These are phyloP conservation scores for Coemansia sp. DNA, from an alignment of 192 early-diverging fungal genomes.

Conservation along the genomic window DNA sequence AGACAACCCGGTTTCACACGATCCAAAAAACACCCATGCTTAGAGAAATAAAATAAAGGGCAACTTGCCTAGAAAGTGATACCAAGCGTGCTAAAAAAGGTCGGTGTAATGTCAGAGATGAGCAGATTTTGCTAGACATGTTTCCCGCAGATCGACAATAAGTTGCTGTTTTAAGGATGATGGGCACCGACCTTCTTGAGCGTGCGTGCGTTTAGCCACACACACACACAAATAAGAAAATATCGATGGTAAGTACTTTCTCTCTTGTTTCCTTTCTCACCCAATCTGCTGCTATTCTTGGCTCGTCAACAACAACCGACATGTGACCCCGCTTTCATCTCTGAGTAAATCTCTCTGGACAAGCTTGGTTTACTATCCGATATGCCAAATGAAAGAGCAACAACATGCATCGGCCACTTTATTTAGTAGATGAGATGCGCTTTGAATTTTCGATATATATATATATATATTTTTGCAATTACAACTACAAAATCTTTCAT, in stretches of 20 bases:
- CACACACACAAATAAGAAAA: too few species aligned
- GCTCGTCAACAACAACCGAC: not conserved
- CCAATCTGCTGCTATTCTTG: not conserved
- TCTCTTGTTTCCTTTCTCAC: too few species aligned
- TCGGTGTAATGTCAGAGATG: too few species aligned
- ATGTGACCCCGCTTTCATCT: not conserved
- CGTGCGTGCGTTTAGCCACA: conserved; percentile 1
- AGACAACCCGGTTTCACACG: too few species aligned
- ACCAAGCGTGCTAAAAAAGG: too few species aligned
- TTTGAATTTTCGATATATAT: not conserved
- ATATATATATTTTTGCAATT: not conserved
- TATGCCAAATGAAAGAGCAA: not conserved
- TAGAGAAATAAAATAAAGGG: too few species aligned
- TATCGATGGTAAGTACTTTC: too few species aligned
- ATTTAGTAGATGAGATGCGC: not conserved
- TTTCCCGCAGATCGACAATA: not conserved
- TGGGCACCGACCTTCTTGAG: not conserved
- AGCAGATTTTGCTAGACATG: not conserved
- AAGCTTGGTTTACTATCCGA: not conserved
- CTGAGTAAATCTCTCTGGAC: not conserved
- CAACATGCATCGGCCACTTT: not conserved
- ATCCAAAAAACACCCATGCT: too few species aligned
- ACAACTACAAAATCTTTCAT: not conserved
- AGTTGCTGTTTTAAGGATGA: not conserved
- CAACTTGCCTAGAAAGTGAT: too few species aligned